Evolutionary conservation across 495 filamentous ascomycete genomes (phyloP), one percentile per base, ranked within the genome.

Genomic region (Trichoderma virens): DNA sequence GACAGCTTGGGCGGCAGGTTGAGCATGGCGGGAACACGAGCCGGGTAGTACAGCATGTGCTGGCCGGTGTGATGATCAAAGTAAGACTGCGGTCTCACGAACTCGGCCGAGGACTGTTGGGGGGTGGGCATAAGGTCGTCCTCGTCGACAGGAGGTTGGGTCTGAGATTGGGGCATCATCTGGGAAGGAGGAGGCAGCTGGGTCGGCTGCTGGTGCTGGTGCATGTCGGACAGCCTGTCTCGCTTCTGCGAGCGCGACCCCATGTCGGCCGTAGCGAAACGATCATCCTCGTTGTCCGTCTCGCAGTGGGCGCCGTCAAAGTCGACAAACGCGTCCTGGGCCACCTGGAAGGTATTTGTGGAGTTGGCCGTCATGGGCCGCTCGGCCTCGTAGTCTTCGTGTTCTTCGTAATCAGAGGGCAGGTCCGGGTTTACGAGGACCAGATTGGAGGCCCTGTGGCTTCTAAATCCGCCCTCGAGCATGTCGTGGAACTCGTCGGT

Each of bases 301-400:
- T 85, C 78, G 71, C 85, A 93, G 75, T 98, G 93, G 14, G 92
- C 92, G 62, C 94, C 94, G 77, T 98, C 94, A 70, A 98, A 98
- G 72, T 96, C 91, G 11, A 82, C 84, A 78, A 98, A 98, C 27
- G 94, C 80, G 38, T 77, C 76, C 70, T 82, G 78, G 1, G 86
- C 86, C 71, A 93, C 85, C 23, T 88, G 86, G 66, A 80, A 87
- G 25, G 89, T 92, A 67, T 87, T 86, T 23, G 73, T 80, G 8
- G 91, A 92, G 2, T 82, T 86, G 23, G 86, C 25, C 23, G 54
- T 65, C 38, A 32, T 60, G 11, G 51, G 51, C 32, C 51, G 4
- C 3, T 47, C 56, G 51, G 28, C 7, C 9, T 35, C 23, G 20
- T 60, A 25, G 47, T 8, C 30, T 2, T 34, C n/a, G n/a, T 38